A percentile compares a stretch with the other conserved stretches of the same genome.
Evolutionary conservation across 768 basidiomycete genomes (phyloP).

Genomic region (Naganishia vishniacii): DNA sequence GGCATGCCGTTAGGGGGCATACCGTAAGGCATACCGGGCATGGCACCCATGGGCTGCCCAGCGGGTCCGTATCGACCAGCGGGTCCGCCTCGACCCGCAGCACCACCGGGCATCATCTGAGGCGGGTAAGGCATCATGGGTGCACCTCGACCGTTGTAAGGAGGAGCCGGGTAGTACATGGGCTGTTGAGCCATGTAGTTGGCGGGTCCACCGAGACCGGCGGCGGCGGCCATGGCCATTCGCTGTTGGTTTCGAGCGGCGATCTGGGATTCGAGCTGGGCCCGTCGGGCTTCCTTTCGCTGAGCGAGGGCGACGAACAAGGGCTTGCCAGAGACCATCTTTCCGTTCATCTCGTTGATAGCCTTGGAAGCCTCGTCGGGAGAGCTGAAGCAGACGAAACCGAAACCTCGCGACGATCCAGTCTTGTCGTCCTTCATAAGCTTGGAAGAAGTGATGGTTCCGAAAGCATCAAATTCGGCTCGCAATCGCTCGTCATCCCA

Average conservation of each 20-base stretch:
- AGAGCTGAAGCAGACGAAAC: conserved; percentile 97
- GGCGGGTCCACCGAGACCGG: conserved; percentile 62
- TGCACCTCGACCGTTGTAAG: conserved; percentile 60
- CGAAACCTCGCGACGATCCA: conserved; percentile 60
- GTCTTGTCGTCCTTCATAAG: conserved; percentile 95
- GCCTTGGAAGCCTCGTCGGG: conserved; percentile 99
- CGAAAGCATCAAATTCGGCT: conserved; percentile 91
- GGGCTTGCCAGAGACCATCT: conserved; percentile 97
- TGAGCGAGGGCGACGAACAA: conserved; percentile 98
- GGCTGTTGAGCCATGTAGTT: conserved; percentile 73
- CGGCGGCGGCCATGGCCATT: conserved; percentile 89
- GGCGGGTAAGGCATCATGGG: conserved; percentile 65
- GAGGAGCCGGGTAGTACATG: conserved; percentile 73
- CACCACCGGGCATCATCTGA: conserved; percentile 55
- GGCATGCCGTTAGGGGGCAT: conserved; percentile 37
- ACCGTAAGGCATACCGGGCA: conserved; percentile 68
- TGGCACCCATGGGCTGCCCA: conserved; percentile 56
- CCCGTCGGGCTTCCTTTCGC: conserved; percentile 93
- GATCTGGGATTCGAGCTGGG: conserved; percentile 97
- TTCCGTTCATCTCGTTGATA: conserved; percentile 99
- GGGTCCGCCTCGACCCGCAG: conserved; percentile 56
- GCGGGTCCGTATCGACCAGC: conserved; percentile 65
- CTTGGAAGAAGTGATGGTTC: conserved; percentile 96
- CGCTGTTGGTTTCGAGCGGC: conserved; percentile 88
- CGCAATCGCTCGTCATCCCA: conserved; percentile 92